Conservation (phyloP, 208 protist species). For the Wallacemonas rigidus region DNA sequence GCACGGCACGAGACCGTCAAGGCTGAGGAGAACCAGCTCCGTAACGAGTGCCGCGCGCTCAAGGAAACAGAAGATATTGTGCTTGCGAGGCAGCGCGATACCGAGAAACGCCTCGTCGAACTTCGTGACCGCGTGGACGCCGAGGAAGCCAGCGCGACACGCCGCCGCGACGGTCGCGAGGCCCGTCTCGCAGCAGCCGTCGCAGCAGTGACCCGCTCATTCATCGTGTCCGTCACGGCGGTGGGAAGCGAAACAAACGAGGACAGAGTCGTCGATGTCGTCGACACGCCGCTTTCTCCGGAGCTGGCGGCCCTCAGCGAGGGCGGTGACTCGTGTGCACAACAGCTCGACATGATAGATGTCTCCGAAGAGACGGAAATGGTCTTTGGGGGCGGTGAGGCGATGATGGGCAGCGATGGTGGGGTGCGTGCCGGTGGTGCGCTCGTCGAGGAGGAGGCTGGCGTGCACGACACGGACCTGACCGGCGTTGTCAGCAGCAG, state of each 20-base stretch:
- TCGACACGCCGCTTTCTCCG: neutral
- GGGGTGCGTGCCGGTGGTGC: too few species aligned
- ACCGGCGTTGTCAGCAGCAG: conserved; percentile 3
- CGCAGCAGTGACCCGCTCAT: neutral
- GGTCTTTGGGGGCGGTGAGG: neutral
- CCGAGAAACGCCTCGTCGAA: conserved; percentile 13
- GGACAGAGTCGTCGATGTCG: neutral
- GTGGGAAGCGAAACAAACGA: too few species aligned
- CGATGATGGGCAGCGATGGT: too few species aligned
- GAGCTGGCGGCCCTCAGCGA: neutral
- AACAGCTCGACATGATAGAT: neutral
- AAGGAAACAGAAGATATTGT: conserved; percentile 45
- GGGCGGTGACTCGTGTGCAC: neutral
- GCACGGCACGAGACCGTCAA: conserved; percentile 29
- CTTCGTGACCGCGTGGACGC: conserved; percentile 24
- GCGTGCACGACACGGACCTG: neutral
- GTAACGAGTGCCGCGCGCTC: conserved; percentile 40
- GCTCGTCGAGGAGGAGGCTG: too few species aligned
- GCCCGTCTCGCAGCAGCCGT: conserved; percentile 1
- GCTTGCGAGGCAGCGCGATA: conserved; percentile 32
- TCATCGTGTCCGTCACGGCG: neutral
- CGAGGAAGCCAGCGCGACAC: conserved; percentile 21
- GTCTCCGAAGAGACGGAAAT: conserved; percentile 8
- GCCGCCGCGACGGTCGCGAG: neutral
- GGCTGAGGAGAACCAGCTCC: conserved; percentile 31